Conservation (phyloP, 129 eudicot species). For the Helichrysum umbraculigerum region DNA sequence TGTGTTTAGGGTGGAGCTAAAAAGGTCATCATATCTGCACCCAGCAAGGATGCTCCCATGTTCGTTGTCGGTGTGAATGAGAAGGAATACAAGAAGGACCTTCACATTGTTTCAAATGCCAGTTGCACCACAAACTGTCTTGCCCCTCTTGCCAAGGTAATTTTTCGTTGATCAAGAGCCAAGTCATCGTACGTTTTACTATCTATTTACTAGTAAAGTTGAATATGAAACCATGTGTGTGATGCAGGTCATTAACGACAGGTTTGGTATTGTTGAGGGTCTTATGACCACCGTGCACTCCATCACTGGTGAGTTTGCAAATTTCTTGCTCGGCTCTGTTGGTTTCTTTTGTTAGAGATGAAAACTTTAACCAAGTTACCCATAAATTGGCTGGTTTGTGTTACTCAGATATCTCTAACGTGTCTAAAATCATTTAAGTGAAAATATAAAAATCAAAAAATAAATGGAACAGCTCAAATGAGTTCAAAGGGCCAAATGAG, state of each 20-base stretch:
- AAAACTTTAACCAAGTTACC: too few relatives aligned
- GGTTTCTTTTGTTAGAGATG: background rate
- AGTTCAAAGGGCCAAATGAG: too few relatives aligned
- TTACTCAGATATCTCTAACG: too few relatives aligned
- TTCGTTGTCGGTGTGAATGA: slow-evolving; percentile 83
- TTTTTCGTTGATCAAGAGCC: background rate
- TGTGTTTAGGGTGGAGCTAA: slow-evolving; percentile 68
- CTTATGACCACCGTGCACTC: slow-evolving; percentile 78
- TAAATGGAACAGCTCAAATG: too few relatives aligned
- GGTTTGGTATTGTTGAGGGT: slow-evolving; percentile 72
- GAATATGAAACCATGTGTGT: background rate
- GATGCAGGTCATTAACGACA: slow-evolving; percentile 59
- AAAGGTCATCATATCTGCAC: slow-evolving; percentile 69
- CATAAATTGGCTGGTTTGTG: too few relatives aligned
- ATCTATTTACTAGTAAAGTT: background rate
- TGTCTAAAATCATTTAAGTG: too few relatives aligned
- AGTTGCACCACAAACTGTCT: slow-evolving; percentile 76
- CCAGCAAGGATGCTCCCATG: slow-evolving; percentile 78
- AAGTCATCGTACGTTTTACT: background rate
- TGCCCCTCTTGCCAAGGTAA: slow-evolving; percentile 70
- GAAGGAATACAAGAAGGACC: slow-evolving; percentile 61
- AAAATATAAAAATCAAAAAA: too few relatives aligned
- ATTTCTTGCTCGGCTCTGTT: background rate
- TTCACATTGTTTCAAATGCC: slow-evolving; percentile 67
- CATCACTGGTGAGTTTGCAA: slow-evolving; percentile 44